These are phyloP conservation scores for Tolypocladium inflatum DNA, from an alignment of 2,329 filamentous ascomycete genomes.

Conservation along the genomic window DNA sequence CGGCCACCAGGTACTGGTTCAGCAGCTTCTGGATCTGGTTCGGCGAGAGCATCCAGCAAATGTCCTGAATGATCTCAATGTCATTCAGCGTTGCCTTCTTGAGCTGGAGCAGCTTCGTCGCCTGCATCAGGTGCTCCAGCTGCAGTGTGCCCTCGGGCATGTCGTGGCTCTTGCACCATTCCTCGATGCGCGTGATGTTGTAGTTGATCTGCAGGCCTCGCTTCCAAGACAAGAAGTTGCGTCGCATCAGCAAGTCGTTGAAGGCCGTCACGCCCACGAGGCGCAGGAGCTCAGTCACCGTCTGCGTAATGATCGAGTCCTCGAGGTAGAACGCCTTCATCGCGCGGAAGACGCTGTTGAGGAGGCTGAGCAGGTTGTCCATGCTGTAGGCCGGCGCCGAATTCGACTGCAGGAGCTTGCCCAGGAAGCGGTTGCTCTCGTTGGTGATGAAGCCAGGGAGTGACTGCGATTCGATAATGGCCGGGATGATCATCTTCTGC, in stretches of 20 bases:
- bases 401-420: conserved; percentile 87
- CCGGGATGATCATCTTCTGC: conserved; percentile 98
- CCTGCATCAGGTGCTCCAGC: conserved; percentile 98
- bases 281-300: conserved; percentile 83
- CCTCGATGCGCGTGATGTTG: conserved; percentile 98
- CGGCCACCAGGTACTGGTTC: conserved; percentile 96
- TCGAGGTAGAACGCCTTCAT: conserved; percentile 99
- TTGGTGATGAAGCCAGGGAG: conserved; percentile 97
- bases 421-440: conserved; percentile 95
- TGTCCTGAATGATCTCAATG: conserved; percentile 99
- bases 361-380: conserved; percentile 90
- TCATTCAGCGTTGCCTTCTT: conserved; percentile 99
- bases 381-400: conserved; percentile 96
- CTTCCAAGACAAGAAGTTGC: conserved; percentile 99
- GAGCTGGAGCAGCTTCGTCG: conserved; percentile 92
- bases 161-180: conserved; percentile 99
- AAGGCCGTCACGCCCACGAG: conserved; percentile 96
- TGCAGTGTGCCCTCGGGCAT: conserved; percentile 98
- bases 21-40: conserved; percentile 99
- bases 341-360: conserved; percentile 96
- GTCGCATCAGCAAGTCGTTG: conserved; percentile 93
- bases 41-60: conserved; percentile 99
- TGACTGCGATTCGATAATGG: conserved; percentile 98
- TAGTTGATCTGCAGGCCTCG: conserved; percentile 99
- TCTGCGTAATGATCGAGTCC: conserved; percentile 91